A percentile compares a stretch with the other conserved stretches of the same genome.
Conservation (phyloP, 208 protist genomes). For the Angomonas deanei region DNA sequence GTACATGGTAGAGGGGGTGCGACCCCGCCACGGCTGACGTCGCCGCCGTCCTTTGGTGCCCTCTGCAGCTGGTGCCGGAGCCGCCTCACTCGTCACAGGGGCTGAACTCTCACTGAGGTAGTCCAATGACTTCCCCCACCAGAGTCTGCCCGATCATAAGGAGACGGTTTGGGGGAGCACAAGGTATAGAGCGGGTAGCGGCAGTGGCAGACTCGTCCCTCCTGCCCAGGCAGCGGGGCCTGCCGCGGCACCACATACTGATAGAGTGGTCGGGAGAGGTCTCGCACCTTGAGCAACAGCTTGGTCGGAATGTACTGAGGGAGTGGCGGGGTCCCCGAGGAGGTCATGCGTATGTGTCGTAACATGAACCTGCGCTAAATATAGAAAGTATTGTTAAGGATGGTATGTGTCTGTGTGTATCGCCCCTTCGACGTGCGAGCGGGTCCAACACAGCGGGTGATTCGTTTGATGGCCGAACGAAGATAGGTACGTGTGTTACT, state of each 20-base stretch:
- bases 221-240: constrained; percentile 10
- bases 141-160: constrained; percentile 22
- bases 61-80: neutral
- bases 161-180: constrained; percentile 30
- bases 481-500: neutral
- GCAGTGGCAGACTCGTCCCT: constrained; percentile 38
- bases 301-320: constrained; percentile 3
- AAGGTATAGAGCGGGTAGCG: constrained; percentile 59
- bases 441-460: too few relatives aligned
- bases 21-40: constrained; percentile 2
- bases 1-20: neutral
- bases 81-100: too few relatives aligned
- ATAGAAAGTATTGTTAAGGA: too few relatives aligned
- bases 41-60: constrained; percentile 1
- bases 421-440: too few relatives aligned
- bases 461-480: too few relatives aligned
- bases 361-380: constrained; percentile 41
- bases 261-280: constrained; percentile 28
- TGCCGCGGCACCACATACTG: constrained; percentile 34
- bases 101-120: neutral
- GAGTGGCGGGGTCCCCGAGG: neutral
- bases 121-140: neutral
- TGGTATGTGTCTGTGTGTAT: neutral
- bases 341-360: constrained; percentile 45
- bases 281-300: neutral